phyloP scores from a whole-genome alignment of 2,329 filamentous ascomycete species.

The Alternaria sp. region DNA sequence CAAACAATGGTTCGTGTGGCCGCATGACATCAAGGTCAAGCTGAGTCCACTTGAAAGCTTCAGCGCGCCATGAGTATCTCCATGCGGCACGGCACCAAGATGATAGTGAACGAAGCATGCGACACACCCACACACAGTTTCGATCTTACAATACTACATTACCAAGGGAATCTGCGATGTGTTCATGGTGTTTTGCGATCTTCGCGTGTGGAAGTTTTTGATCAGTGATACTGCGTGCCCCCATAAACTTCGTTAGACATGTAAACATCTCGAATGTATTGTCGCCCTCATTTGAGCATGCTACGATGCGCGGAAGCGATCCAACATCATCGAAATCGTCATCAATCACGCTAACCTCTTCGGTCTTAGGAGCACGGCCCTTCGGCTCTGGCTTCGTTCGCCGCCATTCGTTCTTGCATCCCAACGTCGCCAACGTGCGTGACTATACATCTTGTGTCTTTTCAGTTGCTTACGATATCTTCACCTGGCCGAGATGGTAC shows the following conservation, averaged over 20 bases:
- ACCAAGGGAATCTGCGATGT: background rate
- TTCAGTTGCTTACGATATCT: background rate
- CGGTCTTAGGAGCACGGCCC: constrained; percentile 1
- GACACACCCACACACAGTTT: background rate
- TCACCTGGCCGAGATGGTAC: constrained; percentile 41
- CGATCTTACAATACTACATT: background rate
- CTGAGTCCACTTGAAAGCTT: constrained; percentile 18
- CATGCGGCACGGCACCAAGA: background rate
- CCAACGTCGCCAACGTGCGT: background rate
- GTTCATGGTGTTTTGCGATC: background rate
- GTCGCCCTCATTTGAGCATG: background rate
- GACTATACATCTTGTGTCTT: background rate
- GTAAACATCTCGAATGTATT: background rate
- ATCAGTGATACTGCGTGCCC: no score
- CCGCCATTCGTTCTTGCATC: background rate
- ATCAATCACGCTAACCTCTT: constrained; percentile 10
- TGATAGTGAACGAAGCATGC: background rate
- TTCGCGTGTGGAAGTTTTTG: background rate
- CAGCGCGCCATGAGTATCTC: background rate
- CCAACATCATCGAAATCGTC: constrained; percentile 6
- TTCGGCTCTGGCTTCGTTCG: background rate
- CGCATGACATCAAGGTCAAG: constrained; percentile 41
- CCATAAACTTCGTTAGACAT: background rate
- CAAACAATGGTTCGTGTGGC: constrained; percentile 52
- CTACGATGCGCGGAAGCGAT: background rate